Base-by-base conservation (phyloP, 345 rosid genomes). In the Salix dunnii region DNA sequence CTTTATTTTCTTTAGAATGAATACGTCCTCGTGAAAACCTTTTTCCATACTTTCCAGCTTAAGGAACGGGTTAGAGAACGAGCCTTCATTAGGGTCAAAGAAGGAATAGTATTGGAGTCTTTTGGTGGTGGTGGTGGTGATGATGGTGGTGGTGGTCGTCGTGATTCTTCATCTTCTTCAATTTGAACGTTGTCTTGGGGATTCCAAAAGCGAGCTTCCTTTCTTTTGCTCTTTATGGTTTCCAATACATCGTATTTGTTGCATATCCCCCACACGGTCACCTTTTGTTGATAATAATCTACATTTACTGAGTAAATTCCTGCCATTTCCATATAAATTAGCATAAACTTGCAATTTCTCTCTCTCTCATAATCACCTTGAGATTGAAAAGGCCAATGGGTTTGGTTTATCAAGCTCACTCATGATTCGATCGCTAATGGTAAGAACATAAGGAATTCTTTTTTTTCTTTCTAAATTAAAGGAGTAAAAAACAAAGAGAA, bases 231-330 rank as follows among this genome's bases (percentile, higher is more conserved):
- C 80, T 80, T 88, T 74, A 90, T 82, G 46, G 85, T 91, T 20
- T 77, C 78, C 65, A 94, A 76, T 67, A 92, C 96, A 42, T 86
- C 88, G 68, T 87, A 58, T 63, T 92, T 94, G 87, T 94, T 91
- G 86, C 97, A 94, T 35, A 94, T 92, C 28, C 96, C 97, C 98
- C 98, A 94, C 12, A 91, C 96, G 1, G 89, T 90, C 82, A 89
- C 97, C 83, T 92, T 94, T 65, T 92, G 98, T 48, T 92, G 84
- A 68, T 79, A 55, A 49, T 84, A 87, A 60, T 94, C 92, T 53
- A 92, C 91, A 61, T 84, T 88, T 70, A 90, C 94, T 21, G 95
- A 91, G 76, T 92, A 86, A 77, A 92, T 92, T 51, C 97, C 98
- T 94, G 87, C 65, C 55, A 58, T 58, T 58, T 23, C 63, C 63